These are phyloP conservation scores for Cornus kousa DNA, from an alignment of 148 eudicot species.

Conservation along the genomic window DNA sequence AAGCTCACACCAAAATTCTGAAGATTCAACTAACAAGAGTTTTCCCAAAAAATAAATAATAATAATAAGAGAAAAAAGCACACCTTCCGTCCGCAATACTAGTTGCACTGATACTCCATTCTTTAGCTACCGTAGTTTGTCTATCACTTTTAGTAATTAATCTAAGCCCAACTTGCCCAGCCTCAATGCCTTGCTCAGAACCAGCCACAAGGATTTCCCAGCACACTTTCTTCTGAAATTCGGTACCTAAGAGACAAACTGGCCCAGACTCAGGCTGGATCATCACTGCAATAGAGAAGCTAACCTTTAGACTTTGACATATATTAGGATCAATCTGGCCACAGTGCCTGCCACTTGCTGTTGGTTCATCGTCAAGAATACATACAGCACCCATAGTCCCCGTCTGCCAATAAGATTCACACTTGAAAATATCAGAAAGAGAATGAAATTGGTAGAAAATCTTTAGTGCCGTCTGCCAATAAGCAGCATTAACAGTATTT, in stretches of 20 bases:
- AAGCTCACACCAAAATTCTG: background rate
- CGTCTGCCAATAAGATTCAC: constrained; percentile 53
- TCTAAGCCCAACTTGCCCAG: constrained; percentile 97
- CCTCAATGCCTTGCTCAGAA: constrained; percentile 96
- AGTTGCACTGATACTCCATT: constrained; percentile 94
- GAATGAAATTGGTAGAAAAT: background rate
- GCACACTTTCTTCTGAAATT: constrained; percentile 78
- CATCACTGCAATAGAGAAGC: constrained; percentile 81
- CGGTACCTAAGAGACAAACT: constrained; percentile 88
- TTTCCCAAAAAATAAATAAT: background rate
- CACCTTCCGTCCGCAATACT: constrained; percentile 98
- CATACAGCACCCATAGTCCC: constrained; percentile 85
- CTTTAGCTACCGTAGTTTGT: constrained; percentile 78
- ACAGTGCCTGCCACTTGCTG: constrained; percentile 77
- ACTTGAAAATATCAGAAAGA: constrained; percentile 7
- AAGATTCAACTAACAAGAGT: background rate
- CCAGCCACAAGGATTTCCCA: constrained; percentile 98
- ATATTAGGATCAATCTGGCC: constrained; percentile 80
- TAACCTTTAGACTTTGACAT: constrained; percentile 74
- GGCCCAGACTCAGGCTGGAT: constrained; percentile 98
- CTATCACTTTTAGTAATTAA: constrained; percentile 84
- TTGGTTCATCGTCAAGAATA: constrained; percentile 95
- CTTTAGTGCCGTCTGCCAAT: background rate
- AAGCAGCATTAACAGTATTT: background rate
- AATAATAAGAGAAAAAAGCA: constrained; percentile 15